These are phyloP conservation scores for Mortierella sp. DNA, from an alignment of 371 early-diverging fungal genomes.

Conservation along the genomic window DNA sequence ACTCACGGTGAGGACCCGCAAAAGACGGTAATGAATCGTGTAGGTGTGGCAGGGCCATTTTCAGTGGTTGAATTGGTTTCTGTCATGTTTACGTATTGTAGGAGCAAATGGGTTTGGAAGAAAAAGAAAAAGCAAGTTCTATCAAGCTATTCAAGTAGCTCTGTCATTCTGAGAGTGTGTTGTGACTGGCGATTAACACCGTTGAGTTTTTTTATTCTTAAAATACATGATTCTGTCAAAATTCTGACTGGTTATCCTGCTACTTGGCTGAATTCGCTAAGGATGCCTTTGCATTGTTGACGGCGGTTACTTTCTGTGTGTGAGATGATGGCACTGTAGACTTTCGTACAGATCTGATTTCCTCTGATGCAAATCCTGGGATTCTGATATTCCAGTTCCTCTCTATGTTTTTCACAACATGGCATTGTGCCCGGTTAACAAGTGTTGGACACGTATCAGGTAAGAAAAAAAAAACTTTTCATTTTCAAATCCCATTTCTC, in stretches of 20 bases:
- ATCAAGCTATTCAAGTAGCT: no score
- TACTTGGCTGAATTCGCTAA: slow-evolving; percentile 12
- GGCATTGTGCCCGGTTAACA: neutral
- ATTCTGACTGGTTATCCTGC: no score
- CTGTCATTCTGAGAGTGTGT: neutral
- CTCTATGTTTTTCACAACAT: slow-evolving; percentile 64
- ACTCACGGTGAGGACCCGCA: slow-evolving; percentile 73
- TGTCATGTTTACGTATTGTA: slow-evolving; percentile 17
- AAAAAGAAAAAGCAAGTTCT: neutral
- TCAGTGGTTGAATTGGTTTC: slow-evolving; percentile 9
- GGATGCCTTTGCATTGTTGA: slow-evolving; percentile 65
- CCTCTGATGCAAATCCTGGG: slow-evolving; percentile 90
- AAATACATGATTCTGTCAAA: no score
- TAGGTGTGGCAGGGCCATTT: slow-evolving; percentile 27
- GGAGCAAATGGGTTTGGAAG: neutral
- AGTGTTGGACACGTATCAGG: neutral
- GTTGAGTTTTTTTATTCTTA: no score
- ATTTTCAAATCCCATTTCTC: neutral
- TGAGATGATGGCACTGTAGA: slow-evolving; percentile 71
- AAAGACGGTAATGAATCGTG: slow-evolving; percentile 79
- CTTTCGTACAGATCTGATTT: slow-evolving; percentile 82
- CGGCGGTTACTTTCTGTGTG: slow-evolving; percentile 77
- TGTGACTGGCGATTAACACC: no score
- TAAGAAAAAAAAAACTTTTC: neutral
- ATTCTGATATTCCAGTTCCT: slow-evolving; percentile 95